A percentile compares a stretch with the other conserved stretches of the same genome.
Evolutionary conservation across 2,329 filamentous ascomycete genomes (phyloP).

Genomic region (Stachybotrys chartarum): DNA sequence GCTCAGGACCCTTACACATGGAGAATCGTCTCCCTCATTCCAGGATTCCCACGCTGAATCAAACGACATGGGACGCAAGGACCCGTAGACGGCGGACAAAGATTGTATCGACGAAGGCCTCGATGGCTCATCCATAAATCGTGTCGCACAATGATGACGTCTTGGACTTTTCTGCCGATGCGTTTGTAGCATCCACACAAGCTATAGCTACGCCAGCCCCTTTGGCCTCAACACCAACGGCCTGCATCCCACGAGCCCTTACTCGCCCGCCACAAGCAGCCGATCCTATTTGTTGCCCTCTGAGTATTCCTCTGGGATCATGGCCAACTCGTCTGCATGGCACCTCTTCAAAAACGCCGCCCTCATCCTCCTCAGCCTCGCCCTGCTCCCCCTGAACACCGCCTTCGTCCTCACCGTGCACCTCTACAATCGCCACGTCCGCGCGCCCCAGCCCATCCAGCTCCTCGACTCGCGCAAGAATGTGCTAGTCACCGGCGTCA

Average conservation of each 20-base stretch:
- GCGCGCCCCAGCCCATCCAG: neutral
- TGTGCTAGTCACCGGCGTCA: conserved; percentile 64
- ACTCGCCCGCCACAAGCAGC: no score
- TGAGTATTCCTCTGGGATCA: neutral
- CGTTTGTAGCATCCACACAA: neutral
- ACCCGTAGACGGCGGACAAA: no score
- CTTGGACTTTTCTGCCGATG: neutral
- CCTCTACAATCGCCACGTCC: conserved; percentile 3
- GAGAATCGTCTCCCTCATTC: no score
- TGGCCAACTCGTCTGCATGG: conserved; percentile 2
- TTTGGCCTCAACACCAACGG: no score
- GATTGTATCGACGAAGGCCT: no score
- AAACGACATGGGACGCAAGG: no score
- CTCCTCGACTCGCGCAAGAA: conserved; percentile 24
- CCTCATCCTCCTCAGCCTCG: conserved; percentile 19
- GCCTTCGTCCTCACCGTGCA: conserved; percentile 26
- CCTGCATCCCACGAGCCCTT: no score
- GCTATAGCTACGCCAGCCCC: no score
- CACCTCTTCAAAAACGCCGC: conserved; percentile 15
- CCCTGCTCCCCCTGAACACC: conserved; percentile 43
- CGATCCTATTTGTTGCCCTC: neutral
- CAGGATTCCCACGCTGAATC: no score
- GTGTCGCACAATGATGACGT: neutral
- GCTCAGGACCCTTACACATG: no score
- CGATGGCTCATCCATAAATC: no score